Evolutionary conservation across 208 protist species (phyloP), one percentile per base, ranked within the genome.

Genomic region (Trypanosoma theileri): DNA sequence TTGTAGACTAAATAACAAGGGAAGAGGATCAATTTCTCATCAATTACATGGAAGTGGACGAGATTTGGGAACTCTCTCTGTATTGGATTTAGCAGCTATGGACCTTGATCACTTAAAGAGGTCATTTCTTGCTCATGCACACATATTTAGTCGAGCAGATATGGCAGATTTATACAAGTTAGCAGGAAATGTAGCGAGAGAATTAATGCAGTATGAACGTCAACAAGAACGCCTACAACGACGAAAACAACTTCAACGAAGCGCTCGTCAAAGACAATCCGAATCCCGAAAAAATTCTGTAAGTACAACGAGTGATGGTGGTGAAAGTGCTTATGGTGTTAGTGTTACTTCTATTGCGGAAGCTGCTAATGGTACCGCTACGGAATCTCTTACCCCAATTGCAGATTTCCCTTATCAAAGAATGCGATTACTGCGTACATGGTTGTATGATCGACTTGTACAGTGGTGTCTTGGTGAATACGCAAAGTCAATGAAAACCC

Each of bases 101-200:
- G 84, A 93, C 56, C 72, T 93, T 56, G 79, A 90, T 19, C 60
- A 55, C 67, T 58, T 93, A 28, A 79, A 78, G 57, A 67, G 53
- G 40, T 86, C 83, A 1, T 82, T 93, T 48, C 59, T 79, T 41
- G 82, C 76, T 3, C 87, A 93, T 66, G 83, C 75, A 13, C 26
- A 63, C 31, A 41, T 71, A 8, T 82, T 76, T 59, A 69, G 68
- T 51, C 61, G 66, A 19, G 64, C 54, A n/a, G 79, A 85, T 41
- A 63, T 90, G 22, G 50, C 78, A 19, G 61, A 69, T n/a, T 66
- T 81, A 40, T 50, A 76, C 35, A 68, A 66, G 35, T 17, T 76
- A n/a, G 28, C 58, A 17, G 26, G 35, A 19, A 60, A 66, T 51
- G 64, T 70, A 26, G 51, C 46, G 41, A 53, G 58, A 45, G 71